Conservation (phyloP, 2,329 filamentous ascomycete genomes). For the Botrytis cinerea region DNA sequence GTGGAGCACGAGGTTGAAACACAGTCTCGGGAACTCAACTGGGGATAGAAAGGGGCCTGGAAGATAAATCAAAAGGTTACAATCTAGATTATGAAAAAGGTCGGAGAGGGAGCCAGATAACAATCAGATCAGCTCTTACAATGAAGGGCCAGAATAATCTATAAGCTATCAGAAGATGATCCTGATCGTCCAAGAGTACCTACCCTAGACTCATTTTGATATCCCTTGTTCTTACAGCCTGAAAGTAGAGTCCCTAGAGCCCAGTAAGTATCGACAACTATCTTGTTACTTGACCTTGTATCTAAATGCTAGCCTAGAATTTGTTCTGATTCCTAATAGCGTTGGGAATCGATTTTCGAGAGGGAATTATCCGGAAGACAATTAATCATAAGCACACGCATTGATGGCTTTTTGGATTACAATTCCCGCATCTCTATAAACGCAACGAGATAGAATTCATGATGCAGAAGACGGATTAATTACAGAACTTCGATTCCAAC, state of each 20-base stretch:
- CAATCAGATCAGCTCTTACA: background rate
- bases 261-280: too few relatives aligned
- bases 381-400: too few relatives aligned
- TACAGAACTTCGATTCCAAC: background rate
- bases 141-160: background rate
- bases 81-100: background rate
- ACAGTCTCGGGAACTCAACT: background rate
- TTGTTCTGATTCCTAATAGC: too few relatives aligned
- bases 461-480: background rate
- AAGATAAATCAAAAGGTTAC: background rate
- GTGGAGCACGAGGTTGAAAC: background rate
- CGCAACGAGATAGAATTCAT: background rate
- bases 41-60: background rate
- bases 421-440: background rate
- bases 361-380: too few relatives aligned
- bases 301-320: too few relatives aligned
- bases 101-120: background rate
- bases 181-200: background rate
- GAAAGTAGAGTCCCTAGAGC: background rate
- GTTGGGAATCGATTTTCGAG: too few relatives aligned
- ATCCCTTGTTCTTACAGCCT: background rate
- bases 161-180: background rate
- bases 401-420: background rate
- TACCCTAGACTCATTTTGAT: background rate
- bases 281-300: background rate